Evolutionary conservation across 169 alveolate genomes (phyloP).

Genomic region (Cyclospora cayetanensis): DNA sequence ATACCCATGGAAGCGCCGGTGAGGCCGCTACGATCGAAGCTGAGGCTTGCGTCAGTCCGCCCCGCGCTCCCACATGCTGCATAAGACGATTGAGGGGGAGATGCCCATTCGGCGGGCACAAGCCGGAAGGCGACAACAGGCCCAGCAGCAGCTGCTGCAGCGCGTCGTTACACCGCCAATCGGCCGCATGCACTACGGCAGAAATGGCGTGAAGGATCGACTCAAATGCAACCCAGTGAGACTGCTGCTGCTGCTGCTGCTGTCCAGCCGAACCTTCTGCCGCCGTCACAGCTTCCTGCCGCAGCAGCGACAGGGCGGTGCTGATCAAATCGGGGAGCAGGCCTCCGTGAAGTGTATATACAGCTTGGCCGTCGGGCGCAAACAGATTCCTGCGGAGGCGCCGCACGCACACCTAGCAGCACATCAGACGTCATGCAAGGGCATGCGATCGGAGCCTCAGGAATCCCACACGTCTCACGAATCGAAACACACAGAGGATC

Average conservation of each 20-base stretch:
- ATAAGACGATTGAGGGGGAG: too few species aligned
- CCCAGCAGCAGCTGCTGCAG: conserved; percentile 46
- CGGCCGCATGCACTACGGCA: conserved; percentile 34
- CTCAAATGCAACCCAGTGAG: conserved; percentile 43
- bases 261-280: not conserved
- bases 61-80: not conserved
- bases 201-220: conserved; percentile 14
- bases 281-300: not conserved
- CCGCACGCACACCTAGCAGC: not conserved
- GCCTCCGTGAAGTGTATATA: conserved; percentile 8
- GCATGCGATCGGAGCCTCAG: too few species aligned
- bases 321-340: conserved; percentile 12
- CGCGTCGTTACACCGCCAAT: not conserved
- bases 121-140: conserved; percentile 8
- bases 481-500: too few species aligned
- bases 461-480: too few species aligned
- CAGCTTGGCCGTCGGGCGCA: conserved; percentile 9
- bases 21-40: not conserved
- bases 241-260: conserved; percentile 42
- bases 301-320: conserved; percentile 23
- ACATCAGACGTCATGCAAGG: not conserved
- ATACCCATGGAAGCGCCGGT: not conserved
- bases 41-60: not conserved
- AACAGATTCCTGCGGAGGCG: conserved; percentile 39
- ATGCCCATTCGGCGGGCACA: too few species aligned